Base-by-base conservation (phyloP, 2,329 filamentous ascomycete species). In the Dryadomyces sulphureus region DNA sequence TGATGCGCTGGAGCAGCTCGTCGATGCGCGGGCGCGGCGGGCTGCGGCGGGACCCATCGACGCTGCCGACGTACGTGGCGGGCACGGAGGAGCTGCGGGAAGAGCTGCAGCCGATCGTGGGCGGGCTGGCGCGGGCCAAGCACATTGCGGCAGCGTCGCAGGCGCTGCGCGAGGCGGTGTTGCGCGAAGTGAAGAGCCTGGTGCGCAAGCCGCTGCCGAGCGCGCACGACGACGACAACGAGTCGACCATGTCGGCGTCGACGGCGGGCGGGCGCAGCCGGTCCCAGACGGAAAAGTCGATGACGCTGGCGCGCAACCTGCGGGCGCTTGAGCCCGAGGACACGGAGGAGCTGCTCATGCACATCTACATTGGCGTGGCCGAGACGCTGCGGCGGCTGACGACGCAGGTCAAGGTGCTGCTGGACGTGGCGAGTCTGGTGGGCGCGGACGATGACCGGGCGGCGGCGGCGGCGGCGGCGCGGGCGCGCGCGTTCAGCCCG, bases 201-300 rank as follows among this genome's bases (percentile, higher is more conserved):
- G 90, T 98, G 43, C 77, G 88, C 45, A 77, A 79, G 48, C 84
- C 90, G 21, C 70, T 98, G 35, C 92, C 92, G 1, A 94, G 88
- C 57, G 94, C 90, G 11, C 92, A 79, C 54, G 92, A 98, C 49
- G 90, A 96, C 54, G 92, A 98, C 58, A 85, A 82, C 50, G 86
- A 92, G 59, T 94, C 88, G 0, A 82, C 90, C 66, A 80, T 90
- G 63, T 89, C 89, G 1, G 73, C 80, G 1, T 93, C 89, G 3
- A 95, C 90, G 1, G 68, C 77, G 45, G 45, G 75, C 50, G 77
- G 77, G 38, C 81, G 80, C 24, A 75, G 75, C 51, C 66, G 81
- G 38, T 84, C 77, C 17, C 84, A 87, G 54, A 85, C 94, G 56
- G 89, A 96, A 53, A 95, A 92, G 58, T 94, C 89, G 0, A 79